A percentile compares a stretch with the other conserved stretches of the same genome.
Evolutionary conservation across 2,329 filamentous ascomycete genomes (phyloP).

Genomic region (Talaromyces sp.): DNA sequence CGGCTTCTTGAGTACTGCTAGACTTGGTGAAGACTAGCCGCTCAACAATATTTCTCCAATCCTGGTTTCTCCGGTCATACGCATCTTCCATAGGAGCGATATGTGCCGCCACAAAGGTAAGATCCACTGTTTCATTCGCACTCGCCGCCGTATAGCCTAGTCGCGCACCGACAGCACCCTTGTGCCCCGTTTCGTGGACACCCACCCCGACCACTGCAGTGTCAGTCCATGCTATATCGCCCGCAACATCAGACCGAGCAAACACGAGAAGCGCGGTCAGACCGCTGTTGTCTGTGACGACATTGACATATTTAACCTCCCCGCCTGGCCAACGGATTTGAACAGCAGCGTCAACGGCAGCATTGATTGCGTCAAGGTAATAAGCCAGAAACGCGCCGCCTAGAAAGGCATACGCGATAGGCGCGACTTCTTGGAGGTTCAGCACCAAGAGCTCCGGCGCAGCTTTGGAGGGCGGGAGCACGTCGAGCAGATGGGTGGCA

Average conservation of each 20-base stretch:
- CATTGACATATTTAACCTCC: conserved; percentile 58
- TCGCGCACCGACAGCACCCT: conserved; percentile 80
- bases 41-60: conserved; percentile 81
- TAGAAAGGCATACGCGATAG: conserved; percentile 77
- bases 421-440: conserved; percentile 81
- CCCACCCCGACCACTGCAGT: conserved; percentile 83
- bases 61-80: conserved; percentile 68
- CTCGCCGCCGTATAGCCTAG: conserved; percentile 50
- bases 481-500: conserved; percentile 62
- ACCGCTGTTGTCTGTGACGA: conserved; percentile 70
- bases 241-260: conserved; percentile 55
- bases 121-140: conserved; percentile 50
- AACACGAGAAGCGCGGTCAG: conserved; percentile 90
- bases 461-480: conserved; percentile 45
- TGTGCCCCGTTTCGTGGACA: conserved; percentile 85
- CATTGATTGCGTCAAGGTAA: conserved; percentile 67
- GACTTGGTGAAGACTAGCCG: conserved; percentile 64
- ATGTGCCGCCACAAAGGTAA: conserved; percentile 86
- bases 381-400: conserved; percentile 72
- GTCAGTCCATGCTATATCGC: conserved; percentile 60
- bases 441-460: conserved; percentile 64
- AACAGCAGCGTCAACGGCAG: conserved; percentile 67
- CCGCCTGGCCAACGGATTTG: conserved; percentile 32
- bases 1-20: not conserved
- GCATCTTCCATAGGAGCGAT: conserved; percentile 83